Percentiles rank a stretch among this genome's conserved stretches.
phyloP scores from a whole-genome alignment of 768 basidiomycete species.

The Lanmaoa rubissima region DNA sequence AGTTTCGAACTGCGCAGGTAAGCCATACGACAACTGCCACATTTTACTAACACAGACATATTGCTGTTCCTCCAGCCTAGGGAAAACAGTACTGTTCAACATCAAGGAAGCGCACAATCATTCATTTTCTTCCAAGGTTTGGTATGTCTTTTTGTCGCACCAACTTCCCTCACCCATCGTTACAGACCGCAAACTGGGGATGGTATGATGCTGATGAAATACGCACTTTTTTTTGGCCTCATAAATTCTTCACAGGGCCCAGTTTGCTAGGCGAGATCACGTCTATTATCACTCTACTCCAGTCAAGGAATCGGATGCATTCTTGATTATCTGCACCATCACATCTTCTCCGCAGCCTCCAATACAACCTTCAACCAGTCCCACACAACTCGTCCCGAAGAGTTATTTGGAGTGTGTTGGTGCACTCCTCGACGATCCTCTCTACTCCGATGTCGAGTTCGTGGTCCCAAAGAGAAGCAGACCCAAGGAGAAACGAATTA shows the following conservation, averaged over 20 bases:
- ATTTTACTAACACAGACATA: not conserved
- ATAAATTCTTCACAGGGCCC: conserved; percentile 48
- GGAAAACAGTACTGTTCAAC: conserved; percentile 55
- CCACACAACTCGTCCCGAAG: conserved; percentile 60
- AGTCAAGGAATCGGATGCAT: conserved; percentile 60
- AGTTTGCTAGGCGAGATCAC: conserved; percentile 73
- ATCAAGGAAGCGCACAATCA: conserved; percentile 81
- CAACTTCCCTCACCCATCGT: conserved; percentile 10
- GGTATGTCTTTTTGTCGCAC: conserved; percentile 10
- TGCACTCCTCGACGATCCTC: conserved; percentile 71
- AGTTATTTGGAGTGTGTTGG: conserved; percentile 71
- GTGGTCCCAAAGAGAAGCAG: conserved; percentile 53
- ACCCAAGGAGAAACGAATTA: conserved; percentile 39
- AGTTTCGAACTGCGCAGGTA: conserved; percentile 79
- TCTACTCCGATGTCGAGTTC: conserved; percentile 84
- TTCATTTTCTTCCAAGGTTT: conserved; percentile 69
- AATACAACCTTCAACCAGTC: conserved; percentile 40
- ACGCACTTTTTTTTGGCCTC: not conserved
- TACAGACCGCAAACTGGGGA: conserved; percentile 82
- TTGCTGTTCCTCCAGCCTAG: conserved; percentile 22
- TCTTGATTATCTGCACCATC: conserved; percentile 77
- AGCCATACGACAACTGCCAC: not conserved
- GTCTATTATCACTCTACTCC: conserved; percentile 58
- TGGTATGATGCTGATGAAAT: conserved; percentile 47
- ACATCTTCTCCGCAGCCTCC: conserved; percentile 62